A percentile compares a stretch with the other conserved stretches of the same genome.
Evolutionary conservation across 495 filamentous ascomycete genomes (phyloP).

Genomic region (Hamigera avellanea): DNA sequence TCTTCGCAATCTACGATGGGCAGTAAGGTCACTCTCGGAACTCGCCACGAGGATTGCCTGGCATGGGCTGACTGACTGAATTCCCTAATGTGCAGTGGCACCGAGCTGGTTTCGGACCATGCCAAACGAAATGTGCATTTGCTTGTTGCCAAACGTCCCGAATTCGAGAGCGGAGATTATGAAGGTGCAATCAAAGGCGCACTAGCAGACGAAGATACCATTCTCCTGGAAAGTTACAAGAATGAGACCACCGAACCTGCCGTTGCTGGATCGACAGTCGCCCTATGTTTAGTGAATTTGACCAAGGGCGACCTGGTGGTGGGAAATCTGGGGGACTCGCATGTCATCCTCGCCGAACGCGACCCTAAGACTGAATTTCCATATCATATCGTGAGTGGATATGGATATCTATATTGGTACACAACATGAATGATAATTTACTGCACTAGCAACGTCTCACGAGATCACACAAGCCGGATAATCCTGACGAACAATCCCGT

Average conservation of each 20-base stretch:
- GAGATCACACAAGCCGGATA: conserved; percentile 24
- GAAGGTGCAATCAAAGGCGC: conserved; percentile 22
- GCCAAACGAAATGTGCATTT: conserved; percentile 18
- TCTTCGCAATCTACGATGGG: conserved; percentile 31
- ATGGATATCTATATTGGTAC: conserved; percentile 1
- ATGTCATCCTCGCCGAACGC: conserved; percentile 24
- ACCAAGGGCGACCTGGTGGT: conserved; percentile 23
- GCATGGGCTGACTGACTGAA: not conserved
- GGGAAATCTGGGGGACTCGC: conserved; percentile 35
- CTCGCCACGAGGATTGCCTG: not conserved
- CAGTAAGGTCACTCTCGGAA: conserved; percentile 18
- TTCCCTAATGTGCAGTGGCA: conserved; percentile 17
- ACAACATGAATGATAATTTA: conserved; percentile 2
- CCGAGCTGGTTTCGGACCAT: conserved; percentile 22
- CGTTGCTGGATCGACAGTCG: conserved; percentile 24
- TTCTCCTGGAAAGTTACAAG: conserved; percentile 17
- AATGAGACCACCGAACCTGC: conserved; percentile 15
- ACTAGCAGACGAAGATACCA: conserved; percentile 26
- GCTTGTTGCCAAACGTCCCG: conserved; percentile 18
- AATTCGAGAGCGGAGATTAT: conserved; percentile 18
- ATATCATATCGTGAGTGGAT: conserved; percentile 16
- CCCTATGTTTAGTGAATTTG: conserved; percentile 25
- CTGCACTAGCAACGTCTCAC: conserved; percentile 21
- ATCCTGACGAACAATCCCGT: conserved; percentile 17
- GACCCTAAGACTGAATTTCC: conserved; percentile 18